Conservation (phyloP, 2,329 filamentous ascomycete species). For the Fusarium sp. region DNA sequence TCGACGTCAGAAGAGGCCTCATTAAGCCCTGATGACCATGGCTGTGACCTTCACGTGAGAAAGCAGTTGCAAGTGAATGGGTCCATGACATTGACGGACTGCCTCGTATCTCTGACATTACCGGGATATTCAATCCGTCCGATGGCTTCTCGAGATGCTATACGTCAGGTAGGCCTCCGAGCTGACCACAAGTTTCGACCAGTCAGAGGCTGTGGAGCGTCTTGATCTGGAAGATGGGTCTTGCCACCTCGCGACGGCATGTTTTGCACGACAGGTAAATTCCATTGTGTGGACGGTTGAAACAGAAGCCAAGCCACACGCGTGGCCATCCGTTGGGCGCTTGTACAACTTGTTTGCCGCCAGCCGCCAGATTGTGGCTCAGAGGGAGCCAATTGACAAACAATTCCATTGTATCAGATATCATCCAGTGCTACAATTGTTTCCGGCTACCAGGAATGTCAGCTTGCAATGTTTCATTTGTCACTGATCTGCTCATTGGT, state of each 20-base stretch:
- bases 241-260: constrained; percentile 26
- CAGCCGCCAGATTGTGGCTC: not conserved
- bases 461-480: not conserved
- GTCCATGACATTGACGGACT: constrained; percentile 1
- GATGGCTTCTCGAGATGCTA: constrained; percentile 22
- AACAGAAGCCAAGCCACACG: constrained; percentile 20
- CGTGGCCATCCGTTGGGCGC: constrained; percentile 4
- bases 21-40: constrained; percentile 1
- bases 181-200: constrained; percentile 23
- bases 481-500: not conserved
- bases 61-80: not conserved
- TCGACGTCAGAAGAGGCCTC: constrained; percentile 20
- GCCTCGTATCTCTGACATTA: constrained; percentile 17
- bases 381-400: not conserved
- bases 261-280: constrained; percentile 8
- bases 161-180: constrained; percentile 27
- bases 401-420: not conserved
- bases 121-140: constrained; percentile 11
- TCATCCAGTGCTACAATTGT: not conserved
- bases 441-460: not conserved
- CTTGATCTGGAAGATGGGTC: constrained; percentile 25
- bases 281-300: constrained; percentile 26
- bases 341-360: constrained; percentile 1
- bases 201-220: constrained; percentile 34
- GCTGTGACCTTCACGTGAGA: not conserved